Conservation (phyloP, 768 basidiomycete genomes). For the Boletus sp. region DNA sequence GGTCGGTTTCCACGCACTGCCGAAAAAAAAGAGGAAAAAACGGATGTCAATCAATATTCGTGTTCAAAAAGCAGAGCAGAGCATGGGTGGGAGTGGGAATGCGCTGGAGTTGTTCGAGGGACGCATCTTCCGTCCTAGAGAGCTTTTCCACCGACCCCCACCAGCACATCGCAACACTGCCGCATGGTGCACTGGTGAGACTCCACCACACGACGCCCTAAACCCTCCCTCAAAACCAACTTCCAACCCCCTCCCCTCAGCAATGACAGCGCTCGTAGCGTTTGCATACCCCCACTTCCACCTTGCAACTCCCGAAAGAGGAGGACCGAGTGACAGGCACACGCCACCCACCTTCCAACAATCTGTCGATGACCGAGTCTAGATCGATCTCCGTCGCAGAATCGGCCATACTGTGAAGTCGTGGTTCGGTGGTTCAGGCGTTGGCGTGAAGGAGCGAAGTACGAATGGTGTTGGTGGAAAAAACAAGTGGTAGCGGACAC, state of each 20-base stretch:
- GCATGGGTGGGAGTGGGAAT: background rate
- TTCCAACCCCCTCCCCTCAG: background rate
- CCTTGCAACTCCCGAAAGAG: constrained; percentile 14
- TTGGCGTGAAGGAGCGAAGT: constrained; percentile 17
- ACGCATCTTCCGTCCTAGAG: background rate
- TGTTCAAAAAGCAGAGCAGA: background rate
- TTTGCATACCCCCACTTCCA: background rate
- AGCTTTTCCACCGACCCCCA: constrained; percentile 8
- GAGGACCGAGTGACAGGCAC: constrained; percentile 24
- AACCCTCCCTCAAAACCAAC: constrained; percentile 1
- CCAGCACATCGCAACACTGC: constrained; percentile 12
- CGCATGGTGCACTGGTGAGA: constrained; percentile 9
- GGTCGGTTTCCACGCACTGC: constrained; percentile 97
- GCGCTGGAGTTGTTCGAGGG: background rate
- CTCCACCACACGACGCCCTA: constrained; percentile 5
- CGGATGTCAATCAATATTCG: constrained; percentile 19
- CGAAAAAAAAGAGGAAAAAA: constrained; percentile 15
- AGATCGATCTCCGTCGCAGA: constrained; percentile 92
- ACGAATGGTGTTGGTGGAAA: constrained; percentile 23
- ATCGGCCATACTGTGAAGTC: constrained; percentile 59
- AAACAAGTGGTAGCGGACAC: constrained; percentile 17
- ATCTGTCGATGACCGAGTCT: constrained; percentile 97
- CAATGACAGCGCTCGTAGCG: background rate
- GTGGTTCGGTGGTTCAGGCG: constrained; percentile 12
- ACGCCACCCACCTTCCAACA: constrained; percentile 85